Conservation (phyloP, 106 monocot genomes). For the Allium fistulosum region DNA sequence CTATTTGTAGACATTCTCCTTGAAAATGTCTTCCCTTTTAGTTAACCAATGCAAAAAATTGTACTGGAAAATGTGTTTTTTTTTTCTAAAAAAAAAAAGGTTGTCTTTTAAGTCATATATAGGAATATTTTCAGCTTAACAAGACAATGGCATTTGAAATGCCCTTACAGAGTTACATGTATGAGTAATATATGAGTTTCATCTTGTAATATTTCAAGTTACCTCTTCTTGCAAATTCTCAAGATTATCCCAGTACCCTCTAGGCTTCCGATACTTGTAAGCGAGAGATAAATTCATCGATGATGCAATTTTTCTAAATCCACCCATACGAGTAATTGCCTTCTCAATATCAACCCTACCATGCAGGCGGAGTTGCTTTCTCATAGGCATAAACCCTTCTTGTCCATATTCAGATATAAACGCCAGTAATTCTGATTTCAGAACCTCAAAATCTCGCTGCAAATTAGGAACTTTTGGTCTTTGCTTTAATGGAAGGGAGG, state of each 20-base stretch:
- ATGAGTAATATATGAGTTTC: no score
- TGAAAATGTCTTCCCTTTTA: no score
- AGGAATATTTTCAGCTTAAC: no score
- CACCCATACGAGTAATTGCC: conserved; percentile 88
- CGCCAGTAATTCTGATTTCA: conserved; percentile 60
- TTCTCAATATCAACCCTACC: conserved; percentile 96
- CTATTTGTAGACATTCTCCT: no score
- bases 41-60: no score
- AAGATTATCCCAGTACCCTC: conserved; percentile 94
- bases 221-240: conserved; percentile 96
- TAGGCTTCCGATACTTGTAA: conserved; percentile 90
- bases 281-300: conserved; percentile 82
- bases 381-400: conserved; percentile 97
- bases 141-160: no score
- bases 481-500: conserved; percentile 23
- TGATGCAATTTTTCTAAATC: conserved; percentile 79
- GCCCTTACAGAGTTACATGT: no score
- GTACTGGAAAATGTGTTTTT: no score
- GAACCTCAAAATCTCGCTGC: conserved; percentile 75
- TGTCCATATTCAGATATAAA: conserved; percentile 76
- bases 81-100: no score
- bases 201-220: conserved; percentile 1
- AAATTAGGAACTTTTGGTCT: conserved; percentile 84
- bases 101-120: no score
- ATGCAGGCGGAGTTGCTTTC: conserved; percentile 82